Conservation (phyloP, 805 yeast species). For the Pichia phayaonensis region DNA sequence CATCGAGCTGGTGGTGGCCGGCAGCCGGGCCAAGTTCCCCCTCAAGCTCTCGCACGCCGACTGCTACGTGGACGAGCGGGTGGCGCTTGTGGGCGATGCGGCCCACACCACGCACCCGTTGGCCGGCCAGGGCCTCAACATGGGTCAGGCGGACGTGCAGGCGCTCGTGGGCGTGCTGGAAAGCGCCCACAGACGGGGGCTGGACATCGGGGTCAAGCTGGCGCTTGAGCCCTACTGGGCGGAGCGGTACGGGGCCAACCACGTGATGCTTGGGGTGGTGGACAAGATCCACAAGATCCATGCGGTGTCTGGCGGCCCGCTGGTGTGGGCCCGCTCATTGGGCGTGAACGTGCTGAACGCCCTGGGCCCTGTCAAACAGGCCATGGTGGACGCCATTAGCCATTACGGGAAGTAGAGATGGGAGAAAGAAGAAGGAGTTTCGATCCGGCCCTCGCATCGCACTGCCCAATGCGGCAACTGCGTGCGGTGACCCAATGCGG, state of each 20-base stretch:
- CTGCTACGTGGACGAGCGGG: slow-evolving; percentile 70
- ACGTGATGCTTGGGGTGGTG: slow-evolving; percentile 74
- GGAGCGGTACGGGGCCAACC: slow-evolving; percentile 74
- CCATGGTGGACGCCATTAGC: not conserved
- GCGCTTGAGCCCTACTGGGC: slow-evolving; percentile 84
- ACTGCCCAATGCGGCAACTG: not conserved
- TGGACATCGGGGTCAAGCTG: slow-evolving; percentile 77
- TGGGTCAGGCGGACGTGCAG: slow-evolving; percentile 93
- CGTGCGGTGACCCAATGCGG: not conserved
- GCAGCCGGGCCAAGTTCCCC: slow-evolving; percentile 83
- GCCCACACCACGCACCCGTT: slow-evolving; percentile 97
- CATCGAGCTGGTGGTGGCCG: slow-evolving; percentile 47
- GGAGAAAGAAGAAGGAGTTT: too few species aligned
- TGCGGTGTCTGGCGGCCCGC: slow-evolving; percentile 60
- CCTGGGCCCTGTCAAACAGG: slow-evolving; percentile 55
- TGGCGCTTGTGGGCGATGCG: slow-evolving; percentile 96
- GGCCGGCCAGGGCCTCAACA: slow-evolving; percentile 96
- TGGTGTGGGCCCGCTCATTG: slow-evolving; percentile 65
- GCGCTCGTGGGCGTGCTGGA: slow-evolving; percentile 63
- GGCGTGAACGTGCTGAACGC: slow-evolving; percentile 69
- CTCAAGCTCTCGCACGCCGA: slow-evolving; percentile 86
- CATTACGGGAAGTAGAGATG: not conserved
- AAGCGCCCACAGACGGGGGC: slow-evolving; percentile 63
- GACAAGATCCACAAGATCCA: slow-evolving; percentile 89
- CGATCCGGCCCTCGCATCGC: not conserved